A percentile compares a stretch with the other conserved stretches of the same genome.
These are phyloP conservation scores for Tillandsia leiboldiana DNA, from an alignment of 176 grass and related monocot species.

Conservation along the genomic window DNA sequence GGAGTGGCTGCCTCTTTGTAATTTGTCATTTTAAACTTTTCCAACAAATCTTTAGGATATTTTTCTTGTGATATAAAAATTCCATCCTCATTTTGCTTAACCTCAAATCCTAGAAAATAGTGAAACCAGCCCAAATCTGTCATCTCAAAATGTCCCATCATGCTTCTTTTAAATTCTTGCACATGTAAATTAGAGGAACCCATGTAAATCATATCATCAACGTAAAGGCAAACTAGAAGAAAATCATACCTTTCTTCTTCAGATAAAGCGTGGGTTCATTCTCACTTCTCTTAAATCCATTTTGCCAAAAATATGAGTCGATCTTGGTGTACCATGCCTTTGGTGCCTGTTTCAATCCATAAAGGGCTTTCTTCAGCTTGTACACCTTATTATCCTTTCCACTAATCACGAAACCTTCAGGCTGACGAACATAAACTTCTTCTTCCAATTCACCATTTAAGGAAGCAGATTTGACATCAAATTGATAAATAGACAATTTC, in stretches of 20 bases:
- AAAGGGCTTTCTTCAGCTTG: neutral
- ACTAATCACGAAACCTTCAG: neutral
- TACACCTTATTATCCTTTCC: slow-evolving; percentile 6
- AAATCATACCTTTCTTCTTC: neutral
- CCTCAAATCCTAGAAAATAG: slow-evolving; percentile 16
- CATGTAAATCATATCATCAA: slow-evolving; percentile 15
- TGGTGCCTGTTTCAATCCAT: slow-evolving; percentile 9
- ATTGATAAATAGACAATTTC: neutral
- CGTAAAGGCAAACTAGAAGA: slow-evolving; percentile 3
- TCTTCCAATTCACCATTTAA: slow-evolving; percentile 6
- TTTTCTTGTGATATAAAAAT: neutral
- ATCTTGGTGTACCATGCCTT: slow-evolving; percentile 10
- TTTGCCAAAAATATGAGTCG: neutral
- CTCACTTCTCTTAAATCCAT: slow-evolving; percentile 8
- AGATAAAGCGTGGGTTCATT: slow-evolving; percentile 10
- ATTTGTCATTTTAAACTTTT: neutral
- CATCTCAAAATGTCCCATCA: slow-evolving; percentile 2
- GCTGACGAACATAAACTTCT: slow-evolving; percentile 7
- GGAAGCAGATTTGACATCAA: slow-evolving; percentile 7
- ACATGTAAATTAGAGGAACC: neutral
- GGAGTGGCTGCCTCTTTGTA: slow-evolving; percentile 2
- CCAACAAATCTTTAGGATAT: neutral
- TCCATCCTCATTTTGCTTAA: neutral
- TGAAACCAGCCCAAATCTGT: slow-evolving; percentile 1
- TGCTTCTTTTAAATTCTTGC: neutral